A percentile compares a stretch with the other conserved stretches of the same genome.
Conservation (phyloP, 2,329 filamentous ascomycete genomes). For the Scedosporium boydii region DNA sequence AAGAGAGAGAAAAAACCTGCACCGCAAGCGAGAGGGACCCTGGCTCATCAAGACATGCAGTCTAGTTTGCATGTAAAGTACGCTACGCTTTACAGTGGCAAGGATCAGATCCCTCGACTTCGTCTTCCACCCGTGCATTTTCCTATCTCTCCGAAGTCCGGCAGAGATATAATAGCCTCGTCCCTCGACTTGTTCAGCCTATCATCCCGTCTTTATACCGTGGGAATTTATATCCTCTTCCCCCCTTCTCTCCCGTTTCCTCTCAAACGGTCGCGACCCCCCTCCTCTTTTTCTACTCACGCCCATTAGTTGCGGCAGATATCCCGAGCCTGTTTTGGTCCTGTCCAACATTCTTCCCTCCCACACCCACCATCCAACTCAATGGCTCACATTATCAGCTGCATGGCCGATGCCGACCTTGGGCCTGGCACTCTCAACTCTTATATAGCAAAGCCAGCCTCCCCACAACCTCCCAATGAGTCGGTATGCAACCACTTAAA, state of each 20-base stretch:
- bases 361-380: neutral
- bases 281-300: neutral
- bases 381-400: slow-evolving; percentile 8
- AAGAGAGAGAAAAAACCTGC: neutral
- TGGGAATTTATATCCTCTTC: slow-evolving; percentile 4
- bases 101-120: neutral
- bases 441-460: slow-evolving; percentile 8
- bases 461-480: slow-evolving; percentile 7
- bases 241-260: slow-evolving; percentile 1
- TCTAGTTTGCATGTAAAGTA: too few relatives aligned
- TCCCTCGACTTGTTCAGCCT: neutral
- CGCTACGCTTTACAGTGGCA: neutral
- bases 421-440: neutral
- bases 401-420: slow-evolving; percentile 7
- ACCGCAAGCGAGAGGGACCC: slow-evolving; percentile 4
- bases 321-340: slow-evolving; percentile 5
- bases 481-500: slow-evolving; percentile 5
- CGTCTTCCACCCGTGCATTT: neutral
- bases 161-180: slow-evolving; percentile 3
- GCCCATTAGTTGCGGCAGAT: slow-evolving; percentile 5
- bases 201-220: slow-evolving; percentile 1
- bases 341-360: neutral
- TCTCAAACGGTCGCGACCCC: slow-evolving; percentile 1
- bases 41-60: neutral
- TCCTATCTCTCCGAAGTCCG: neutral